Base-by-base conservation (phyloP, 768 basidiomycete species). In the Boletales sp. region DNA sequence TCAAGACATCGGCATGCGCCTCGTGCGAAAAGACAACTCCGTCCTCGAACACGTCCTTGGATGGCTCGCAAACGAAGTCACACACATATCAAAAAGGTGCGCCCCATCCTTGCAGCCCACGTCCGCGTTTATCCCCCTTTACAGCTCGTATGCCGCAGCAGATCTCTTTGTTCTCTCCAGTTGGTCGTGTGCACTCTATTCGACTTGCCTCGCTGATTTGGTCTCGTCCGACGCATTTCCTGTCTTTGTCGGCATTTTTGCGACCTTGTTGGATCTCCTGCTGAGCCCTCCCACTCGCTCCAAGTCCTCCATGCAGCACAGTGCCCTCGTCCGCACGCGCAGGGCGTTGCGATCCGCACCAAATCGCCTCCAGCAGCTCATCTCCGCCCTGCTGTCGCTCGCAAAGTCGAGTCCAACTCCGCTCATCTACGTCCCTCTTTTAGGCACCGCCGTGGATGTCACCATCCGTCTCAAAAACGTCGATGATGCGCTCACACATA, bases 401-500 rank as follows among this genome's bases (percentile, higher is more conserved):
- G 67, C 78, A 33, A 86, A 84, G 61, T 62, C 79, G 0, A 72
- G 72, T 30, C 68, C 78, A 21, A 70, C 70, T 1, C 70, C 78
- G 0, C 60, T 73, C 11, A 51, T 65, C 21, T 63, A 70, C 14
- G 61, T 76, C 0, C 72, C 84, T 1, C 70, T 97, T 3, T 64
- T 94, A 5, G 83, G 90, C 2, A 76, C 83, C 8, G 75, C 83
- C 1, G 65, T 91, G 44, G 84, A 85, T 55, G 92, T 94, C 13
- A 71, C 81, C 8, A 71, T 87, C 21, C 80, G 84, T 17, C 70
- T 94, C 28, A 87, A 85, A 67, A 64, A 77, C 58, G n/a, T n/a
- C n/a, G n/a, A n/a, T n/a, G 67, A 72, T 18, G 69, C 71, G 19
- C 62, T 70, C 42, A 76, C 61, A 39, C 72, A 70, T 25, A 65